Evolutionary conservation across 2,329 filamentous ascomycete genomes (phyloP), one percentile per base, ranked within the genome.

Genomic region (Xylariaceae sp.): DNA sequence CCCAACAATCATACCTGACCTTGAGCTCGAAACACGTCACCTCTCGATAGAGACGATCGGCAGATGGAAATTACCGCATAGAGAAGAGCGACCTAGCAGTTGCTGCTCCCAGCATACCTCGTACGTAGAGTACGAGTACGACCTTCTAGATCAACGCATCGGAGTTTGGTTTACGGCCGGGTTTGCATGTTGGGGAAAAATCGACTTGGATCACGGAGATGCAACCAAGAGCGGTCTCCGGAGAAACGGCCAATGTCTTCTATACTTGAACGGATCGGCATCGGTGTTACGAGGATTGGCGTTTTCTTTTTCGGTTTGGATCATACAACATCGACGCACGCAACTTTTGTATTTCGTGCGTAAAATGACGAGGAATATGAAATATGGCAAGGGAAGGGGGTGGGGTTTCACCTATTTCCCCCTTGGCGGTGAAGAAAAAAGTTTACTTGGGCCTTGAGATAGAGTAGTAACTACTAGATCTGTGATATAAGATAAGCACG

Each of bases 171-270:
- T 58, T 40, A 58, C 42, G 57, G 57, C 47, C 40, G 60, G 60
- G 60, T 60, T n/a, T 60, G 60, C 60, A 54, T 50, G 49, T 60
- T 59, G 53, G 54, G 57, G 23, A 45, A 55, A 54, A 62, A 48
- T 48, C 41, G 44, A 52, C 26, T 46, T 7, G 6, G 32, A 14
- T 16, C 7, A 37, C 12, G 32, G 32, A 37, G 32, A 37, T 16
- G 32, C 32, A 16, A 37, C 7, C 6, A 37, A 37, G 32, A 7
- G 12, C 26, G 26, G 6, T 29, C 32, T 16, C 32, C 9, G 32
- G 32, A 14, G 32, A 10, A 10, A 37, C 14, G 32, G 32, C 6
- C 32, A 37, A 16, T 37, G n/a, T n/a, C n/a, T n/a, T n/a, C n/a
- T n/a, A n/a, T n/a, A n/a, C 32, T 37, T 37, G 5, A 37, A 37